Base-by-base conservation (phyloP, 2,329 filamentous ascomycete species). In the Drechmeria coniospora region DNA sequence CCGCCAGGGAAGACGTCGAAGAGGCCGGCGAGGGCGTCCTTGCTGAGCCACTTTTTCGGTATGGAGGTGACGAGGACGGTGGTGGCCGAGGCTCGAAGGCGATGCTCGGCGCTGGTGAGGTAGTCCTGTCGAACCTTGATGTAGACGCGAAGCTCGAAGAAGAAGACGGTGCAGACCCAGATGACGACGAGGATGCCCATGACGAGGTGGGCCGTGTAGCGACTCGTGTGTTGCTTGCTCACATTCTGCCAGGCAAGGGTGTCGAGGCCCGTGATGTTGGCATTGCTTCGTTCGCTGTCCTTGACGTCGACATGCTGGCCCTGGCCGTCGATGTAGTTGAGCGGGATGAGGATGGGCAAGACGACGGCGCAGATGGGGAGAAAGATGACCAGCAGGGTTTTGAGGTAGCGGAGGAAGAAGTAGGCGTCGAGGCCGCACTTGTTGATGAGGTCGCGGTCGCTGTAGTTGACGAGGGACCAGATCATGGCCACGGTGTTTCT, bases 1-100 rank as follows among this genome's bases (percentile, higher is more conserved):
- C 90, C 90, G 13, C 90, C 90, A 0, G 90, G 90, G 41, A 94
- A 95, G 1, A 95, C 86, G 48, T 98, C 90, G 44, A 92, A 98
- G 0, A 98, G 62, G 1, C 78, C 79, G 32, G 74, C 68, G 4
- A 98, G 64, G 1, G 82, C 81, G 24, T 92, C 75, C 26, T 82
- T 69, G 2, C 70, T 83, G 6, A 92, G 70, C 90, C 90, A 98
- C 45, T 92, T 92, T 22, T 68, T 61, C 1, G 90, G 90, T 28
- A 98, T 93, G 8, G 78, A 79, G 37, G 78, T 90, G 28, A 98
- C 84, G 5, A 98, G 65, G 25, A 98, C 87, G 0, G 90, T 98
- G 5, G 87, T 98, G 2, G 90, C 87, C 11, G 87, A 95, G 12
- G 90, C 90, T 25, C 82, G 74, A 12, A 98, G 67, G 13, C 90